Base-by-base conservation (phyloP, 2,329 filamentous ascomycete genomes). In the Fusarium albosuccineum region DNA sequence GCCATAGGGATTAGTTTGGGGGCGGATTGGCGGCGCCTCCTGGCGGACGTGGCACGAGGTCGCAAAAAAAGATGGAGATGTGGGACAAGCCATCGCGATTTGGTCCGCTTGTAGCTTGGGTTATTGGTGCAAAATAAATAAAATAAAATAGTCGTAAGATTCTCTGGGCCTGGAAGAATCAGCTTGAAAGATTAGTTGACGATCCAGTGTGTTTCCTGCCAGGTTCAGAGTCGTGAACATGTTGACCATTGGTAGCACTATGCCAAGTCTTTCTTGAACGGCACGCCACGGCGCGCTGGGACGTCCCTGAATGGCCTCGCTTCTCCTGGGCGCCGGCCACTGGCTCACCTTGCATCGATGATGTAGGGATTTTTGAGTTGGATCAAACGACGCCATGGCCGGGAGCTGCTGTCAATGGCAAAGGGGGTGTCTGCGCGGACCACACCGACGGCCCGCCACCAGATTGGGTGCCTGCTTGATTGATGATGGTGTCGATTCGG, bases 21-120 rank as follows among this genome's bases (percentile, higher is more conserved):
- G 59, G 26, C 62, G 41, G 66, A 40, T 36, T 44, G 55, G 60
- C 49, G 51, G 57, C 52, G 58, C 66, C 33, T 44, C 22, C 30
- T 27, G 17, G 49, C 58, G 55, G 60, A 30, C 40, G 52, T 65
- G 65, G 64, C 56, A 41, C 56, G 22, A 5, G 22, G 22, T 22
- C 22, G 22, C 22, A 22, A 22, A 22, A 22, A 22, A 22, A 22
- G 22, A 22, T 3, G 22, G 22, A 22, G 22, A 22, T 22, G 22
- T 22, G 22, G 22, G 22, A 22, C 22, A 22, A 22, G 22, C 22
- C 3, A 22, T 22, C 22, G 22, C 22, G 22, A 22, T 22, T 22
- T 22, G 3, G 22, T 22, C 22, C 22, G 22, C 3, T 4, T 22
- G 22, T 22, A 22, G 22, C 22, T 22, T 22, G 22, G 22, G 22